These are phyloP conservation scores for Streptanthus diversifolius DNA, from an alignment of 345 rosid genomes.

Conservation along the genomic window DNA sequence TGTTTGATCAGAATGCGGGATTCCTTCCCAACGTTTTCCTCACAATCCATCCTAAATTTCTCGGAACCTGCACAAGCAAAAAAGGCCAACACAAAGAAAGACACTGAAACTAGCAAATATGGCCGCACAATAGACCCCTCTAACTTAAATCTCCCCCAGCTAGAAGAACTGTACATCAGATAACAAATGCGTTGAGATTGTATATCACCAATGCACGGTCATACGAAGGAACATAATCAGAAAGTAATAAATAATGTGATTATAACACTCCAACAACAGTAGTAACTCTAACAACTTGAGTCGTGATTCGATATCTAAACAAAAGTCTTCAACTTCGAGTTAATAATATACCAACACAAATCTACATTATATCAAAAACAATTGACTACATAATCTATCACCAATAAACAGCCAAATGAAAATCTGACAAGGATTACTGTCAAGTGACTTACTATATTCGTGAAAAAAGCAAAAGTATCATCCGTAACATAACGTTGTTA, in stretches of 20 bases:
- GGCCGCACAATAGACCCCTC: background rate
- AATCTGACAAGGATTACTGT: too few species aligned
- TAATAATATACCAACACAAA: background rate
- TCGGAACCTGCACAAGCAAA: slow-evolving; percentile 9
- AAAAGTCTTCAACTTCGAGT: background rate
- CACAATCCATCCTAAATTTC: slow-evolving; percentile 33
- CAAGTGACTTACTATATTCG: too few species aligned
- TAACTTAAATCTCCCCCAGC: background rate
- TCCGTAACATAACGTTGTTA: too few species aligned
- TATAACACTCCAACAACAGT: too few species aligned
- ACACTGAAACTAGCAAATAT: background rate
- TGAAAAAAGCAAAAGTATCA: too few species aligned
- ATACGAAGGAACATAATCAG: too few species aligned
- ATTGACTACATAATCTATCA: background rate
- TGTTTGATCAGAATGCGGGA: slow-evolving; percentile 55
- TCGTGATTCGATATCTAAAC: background rate
- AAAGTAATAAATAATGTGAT: background rate
- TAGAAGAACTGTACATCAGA: background rate
- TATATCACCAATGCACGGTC: background rate
- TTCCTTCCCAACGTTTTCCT: slow-evolving; percentile 26
- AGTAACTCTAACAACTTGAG: too few species aligned
- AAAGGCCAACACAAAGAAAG: background rate
- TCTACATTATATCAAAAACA: background rate
- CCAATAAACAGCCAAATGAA: too few species aligned
- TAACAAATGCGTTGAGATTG: background rate